These are phyloP conservation scores for Xanthoconium stramineum DNA, from an alignment of 768 basidiomycete species.

Conservation along the genomic window DNA sequence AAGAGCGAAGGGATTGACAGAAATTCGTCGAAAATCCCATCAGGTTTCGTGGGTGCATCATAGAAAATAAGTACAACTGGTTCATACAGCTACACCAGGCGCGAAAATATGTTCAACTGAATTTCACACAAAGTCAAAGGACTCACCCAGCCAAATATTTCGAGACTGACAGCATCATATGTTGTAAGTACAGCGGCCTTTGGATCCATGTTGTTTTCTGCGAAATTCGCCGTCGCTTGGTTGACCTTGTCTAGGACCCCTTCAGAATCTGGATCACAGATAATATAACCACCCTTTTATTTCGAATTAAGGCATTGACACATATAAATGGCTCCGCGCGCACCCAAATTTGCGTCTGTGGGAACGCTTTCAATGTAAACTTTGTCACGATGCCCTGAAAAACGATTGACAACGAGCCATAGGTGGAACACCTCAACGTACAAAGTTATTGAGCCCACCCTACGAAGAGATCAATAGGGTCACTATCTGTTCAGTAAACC, in stretches of 20 bases:
- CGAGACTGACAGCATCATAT: constrained; percentile 31
- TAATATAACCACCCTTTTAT: constrained; percentile 51
- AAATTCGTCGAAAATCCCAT: constrained; percentile 27
- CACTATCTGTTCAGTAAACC: not conserved
- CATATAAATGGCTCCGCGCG: constrained; percentile 6
- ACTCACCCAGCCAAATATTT: not conserved
- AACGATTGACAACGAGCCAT: not conserved
- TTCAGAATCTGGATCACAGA: constrained; percentile 9
- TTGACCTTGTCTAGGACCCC: constrained; percentile 12
- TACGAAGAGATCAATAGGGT: constrained; percentile 16
- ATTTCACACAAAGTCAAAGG: not conserved
- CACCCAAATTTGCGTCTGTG: constrained; percentile 62
- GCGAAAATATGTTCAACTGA: not conserved
- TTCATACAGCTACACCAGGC: not conserved
- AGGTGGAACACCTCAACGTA: constrained; percentile 8
- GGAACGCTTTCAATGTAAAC: constrained; percentile 51
- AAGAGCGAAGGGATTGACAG: constrained; percentile 10
- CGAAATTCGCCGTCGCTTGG: constrained; percentile 20
- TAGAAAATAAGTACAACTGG: constrained; percentile 47
- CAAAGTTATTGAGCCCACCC: constrained; percentile 66
- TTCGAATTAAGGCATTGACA: not conserved
- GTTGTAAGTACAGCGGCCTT: constrained; percentile 40
- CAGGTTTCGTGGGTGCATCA: constrained; percentile 36
- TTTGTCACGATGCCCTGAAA: constrained; percentile 55
- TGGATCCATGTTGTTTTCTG: constrained; percentile 16